Evolutionary conservation across 805 yeast genomes (phyloP), one percentile per base, ranked within the genome.

Genomic region (Monosporozyma servazzii): DNA sequence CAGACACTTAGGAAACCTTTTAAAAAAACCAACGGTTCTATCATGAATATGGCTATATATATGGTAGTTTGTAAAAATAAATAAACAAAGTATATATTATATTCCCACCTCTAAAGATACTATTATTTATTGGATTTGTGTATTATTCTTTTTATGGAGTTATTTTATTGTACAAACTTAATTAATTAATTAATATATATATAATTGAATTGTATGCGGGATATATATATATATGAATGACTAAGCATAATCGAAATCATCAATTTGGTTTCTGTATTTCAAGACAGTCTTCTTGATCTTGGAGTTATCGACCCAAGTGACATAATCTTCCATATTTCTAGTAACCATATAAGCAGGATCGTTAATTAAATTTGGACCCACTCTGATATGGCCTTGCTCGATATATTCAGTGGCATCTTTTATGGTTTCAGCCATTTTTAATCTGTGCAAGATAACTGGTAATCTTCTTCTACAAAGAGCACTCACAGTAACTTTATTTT

Each of bases 351-450:
- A 91, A 0, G 98, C 96, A 3, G 98, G 95, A 67, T 93, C 99
- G 0, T 96, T 90, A 44, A 95, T 84, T 27, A 95, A 84, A 64
- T 88, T 86, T 11, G 98, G 98, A 0, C 99, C 99, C 6, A 93
- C 96, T 59, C 99, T 78, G 2, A 93, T 96, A 63, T 93, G 98
- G 2, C 99, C 99, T 67, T 93, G 98, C 64, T 93, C 97, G 13
- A 95, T 78, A 65, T 87, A 88, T 47, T 87, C 87, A 25, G 90
- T 86, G 0, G 98, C 99, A 68, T 90, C 97, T 29, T 78, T 71
- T 25, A 91, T 75, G 43, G 84, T 86, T 62, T 91, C 89, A 0
- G 96, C 90, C 99, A 93, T 95, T 62, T 85, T 87, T 58, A 90
- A 73, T 53, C 96, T 78, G 61, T 91, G 88, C 96, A 93, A 87